Evolutionary conservation across 495 filamentous ascomycete species (phyloP).

Genomic region (Podospora comata): DNA sequence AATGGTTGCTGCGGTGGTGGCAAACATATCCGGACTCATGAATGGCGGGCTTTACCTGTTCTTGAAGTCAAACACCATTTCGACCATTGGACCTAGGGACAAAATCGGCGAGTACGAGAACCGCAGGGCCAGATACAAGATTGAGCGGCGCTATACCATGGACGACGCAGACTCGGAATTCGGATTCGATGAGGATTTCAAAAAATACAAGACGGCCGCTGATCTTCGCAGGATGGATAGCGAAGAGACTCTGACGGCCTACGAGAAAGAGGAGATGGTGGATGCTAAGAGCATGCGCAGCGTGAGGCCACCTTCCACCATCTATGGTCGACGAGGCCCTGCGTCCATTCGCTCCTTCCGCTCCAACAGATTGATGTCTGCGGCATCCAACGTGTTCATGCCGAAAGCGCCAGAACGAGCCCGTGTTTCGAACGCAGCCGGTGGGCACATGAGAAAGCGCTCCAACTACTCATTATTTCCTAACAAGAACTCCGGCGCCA

Average conservation of each 20-base stretch:
- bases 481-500: constrained; percentile 28
- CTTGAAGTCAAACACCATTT: constrained; percentile 44
- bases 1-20: constrained; percentile 47
- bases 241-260: constrained; percentile 33
- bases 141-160: constrained; percentile 20
- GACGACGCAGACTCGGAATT: constrained; percentile 20
- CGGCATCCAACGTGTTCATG: constrained; percentile 23
- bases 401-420: constrained; percentile 33
- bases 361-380: constrained; percentile 35
- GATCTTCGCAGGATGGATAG: constrained; percentile 34
- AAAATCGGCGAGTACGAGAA: constrained; percentile 43
- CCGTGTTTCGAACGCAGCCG: constrained; percentile 24
- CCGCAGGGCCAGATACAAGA: constrained; percentile 34
- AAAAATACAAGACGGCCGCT: constrained; percentile 22
- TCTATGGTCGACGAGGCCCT: constrained; percentile 21
- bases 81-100: constrained; percentile 40
- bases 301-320: constrained; percentile 17
- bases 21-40: constrained; percentile 48
- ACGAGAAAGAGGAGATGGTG: constrained; percentile 27
- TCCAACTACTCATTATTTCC: constrained; percentile 43
- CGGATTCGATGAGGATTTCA: constrained; percentile 22
- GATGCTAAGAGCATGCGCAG: constrained; percentile 15
- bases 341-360: constrained; percentile 37
- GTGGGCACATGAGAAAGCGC: constrained; percentile 35
- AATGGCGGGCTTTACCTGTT: constrained; percentile 49